Evolutionary conservation across 371 early-diverging fungal genomes (phyloP).

Genomic region (Conidiobolus incongruus): DNA sequence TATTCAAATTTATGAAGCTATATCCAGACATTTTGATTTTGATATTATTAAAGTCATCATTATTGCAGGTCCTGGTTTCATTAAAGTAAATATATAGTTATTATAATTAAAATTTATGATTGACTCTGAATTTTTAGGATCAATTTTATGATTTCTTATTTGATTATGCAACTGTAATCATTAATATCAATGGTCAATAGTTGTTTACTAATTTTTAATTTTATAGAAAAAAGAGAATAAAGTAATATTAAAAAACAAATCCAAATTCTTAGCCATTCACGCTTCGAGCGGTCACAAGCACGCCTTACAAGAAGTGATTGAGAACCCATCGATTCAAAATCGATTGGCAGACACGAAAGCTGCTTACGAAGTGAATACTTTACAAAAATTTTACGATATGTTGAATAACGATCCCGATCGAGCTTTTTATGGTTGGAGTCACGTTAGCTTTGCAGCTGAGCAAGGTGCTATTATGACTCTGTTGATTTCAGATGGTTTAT

Average conservation of each 20-base stretch:
- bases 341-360: slow-evolving; percentile 83
- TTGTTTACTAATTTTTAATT: too few relatives aligned
- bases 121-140: slow-evolving; percentile 40
- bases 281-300: slow-evolving; percentile 90
- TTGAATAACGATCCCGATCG: slow-evolving; percentile 70
- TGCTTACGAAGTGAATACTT: slow-evolving; percentile 53
- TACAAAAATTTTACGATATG: slow-evolving; percentile 74
- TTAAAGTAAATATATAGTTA: slow-evolving; percentile 31
- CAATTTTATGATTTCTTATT: too few relatives aligned
- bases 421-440: slow-evolving; percentile 76
- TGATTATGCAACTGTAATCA: too few relatives aligned
- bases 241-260: slow-evolving; percentile 46
- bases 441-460: slow-evolving; percentile 66
- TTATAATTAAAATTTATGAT: neutral
- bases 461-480: slow-evolving; percentile 66
- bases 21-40: slow-evolving; percentile 69
- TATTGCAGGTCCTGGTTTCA: slow-evolving; percentile 87
- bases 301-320: slow-evolving; percentile 77
- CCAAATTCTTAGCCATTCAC: slow-evolving; percentile 74
- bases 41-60: slow-evolving; percentile 77
- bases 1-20: slow-evolving; percentile 72
- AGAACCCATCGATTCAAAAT: slow-evolving; percentile 55
- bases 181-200: too few relatives aligned
- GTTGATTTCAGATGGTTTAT: slow-evolving; percentile 76
- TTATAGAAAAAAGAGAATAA: slow-evolving; percentile 59